A percentile compares a stretch with the other conserved stretches of the same genome.
Conservation (phyloP, 805 yeast genomes). For the Sugiyamaella americana region DNA sequence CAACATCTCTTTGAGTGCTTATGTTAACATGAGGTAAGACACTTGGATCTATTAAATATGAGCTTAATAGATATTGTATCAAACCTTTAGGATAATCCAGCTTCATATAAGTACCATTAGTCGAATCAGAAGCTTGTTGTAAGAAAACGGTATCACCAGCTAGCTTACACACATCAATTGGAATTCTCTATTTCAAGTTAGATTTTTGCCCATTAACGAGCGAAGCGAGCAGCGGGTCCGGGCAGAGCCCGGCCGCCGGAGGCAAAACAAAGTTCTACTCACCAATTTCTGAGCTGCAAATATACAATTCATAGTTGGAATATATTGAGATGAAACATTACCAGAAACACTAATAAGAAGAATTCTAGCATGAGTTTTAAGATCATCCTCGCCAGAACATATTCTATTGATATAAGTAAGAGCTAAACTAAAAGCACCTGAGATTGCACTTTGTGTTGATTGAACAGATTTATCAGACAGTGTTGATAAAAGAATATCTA, state of each 20-base stretch:
- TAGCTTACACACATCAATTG: slow-evolving; percentile 85
- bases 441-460: slow-evolving; percentile 35
- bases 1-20: slow-evolving; percentile 81
- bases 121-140: slow-evolving; percentile 94
- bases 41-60: slow-evolving; percentile 81
- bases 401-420: slow-evolving; percentile 71
- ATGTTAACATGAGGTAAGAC: slow-evolving; percentile 67
- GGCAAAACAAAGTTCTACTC: no score
- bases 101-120: slow-evolving; percentile 78
- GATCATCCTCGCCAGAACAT: slow-evolving; percentile 39
- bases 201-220: no score
- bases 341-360: slow-evolving; percentile 60
- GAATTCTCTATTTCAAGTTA: slow-evolving; percentile 62
- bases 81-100: slow-evolving; percentile 67
- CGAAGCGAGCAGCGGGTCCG: no score
- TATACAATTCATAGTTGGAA: slow-evolving; percentile 90
- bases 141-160: slow-evolving; percentile 69
- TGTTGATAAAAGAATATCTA: slow-evolving; percentile 41
- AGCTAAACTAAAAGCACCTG: slow-evolving; percentile 80
- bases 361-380: slow-evolving; percentile 53
- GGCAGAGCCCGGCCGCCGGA: no score
- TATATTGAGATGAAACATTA: slow-evolving; percentile 74
- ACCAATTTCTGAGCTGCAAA: slow-evolving; percentile 97
- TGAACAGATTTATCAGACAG: slow-evolving; percentile 1
- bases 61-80: slow-evolving; percentile 73